A percentile compares a stretch with the other conserved stretches of the same genome.
Evolutionary conservation across 345 rosid species (phyloP).

Genomic region (Gossypium turneri): DNA sequence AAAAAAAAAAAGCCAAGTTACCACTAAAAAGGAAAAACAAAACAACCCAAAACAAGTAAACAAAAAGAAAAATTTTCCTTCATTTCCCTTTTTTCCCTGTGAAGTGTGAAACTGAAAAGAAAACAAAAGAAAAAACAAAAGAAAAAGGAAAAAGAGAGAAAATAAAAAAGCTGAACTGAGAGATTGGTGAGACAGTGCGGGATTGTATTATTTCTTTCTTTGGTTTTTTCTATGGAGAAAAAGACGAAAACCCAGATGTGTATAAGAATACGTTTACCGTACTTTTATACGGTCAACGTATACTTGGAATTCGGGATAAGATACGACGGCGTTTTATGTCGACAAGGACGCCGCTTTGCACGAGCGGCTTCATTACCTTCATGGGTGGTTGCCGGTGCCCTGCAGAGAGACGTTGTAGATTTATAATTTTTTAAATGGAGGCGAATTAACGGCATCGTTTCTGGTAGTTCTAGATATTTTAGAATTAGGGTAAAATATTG

Average conservation of each 20-base stretch:
- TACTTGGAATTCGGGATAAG: background rate
- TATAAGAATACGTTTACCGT: background rate
- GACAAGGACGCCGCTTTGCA: constrained; percentile 5
- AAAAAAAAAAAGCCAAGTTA: background rate
- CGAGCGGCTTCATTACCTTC: constrained; percentile 8
- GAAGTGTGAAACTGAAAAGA: constrained; percentile 6
- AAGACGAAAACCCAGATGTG: constrained; percentile 9
- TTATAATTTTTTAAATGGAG: background rate
- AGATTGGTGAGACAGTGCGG: background rate
- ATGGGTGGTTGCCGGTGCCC: constrained; percentile 2
- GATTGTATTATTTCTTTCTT: background rate
- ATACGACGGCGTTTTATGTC: constrained; percentile 18
- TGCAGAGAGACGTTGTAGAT: constrained; percentile 27
- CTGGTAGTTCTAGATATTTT: background rate
- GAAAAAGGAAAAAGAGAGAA: background rate
- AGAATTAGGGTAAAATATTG: background rate
- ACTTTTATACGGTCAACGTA: constrained; percentile 12
- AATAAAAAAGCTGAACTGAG: background rate
- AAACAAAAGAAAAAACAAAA: background rate
- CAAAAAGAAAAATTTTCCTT: background rate
- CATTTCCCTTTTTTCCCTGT: background rate
- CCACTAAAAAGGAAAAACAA: background rate
- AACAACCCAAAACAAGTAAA: background rate
- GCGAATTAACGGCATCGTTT: background rate
- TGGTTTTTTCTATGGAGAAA: background rate